Conservation (phyloP, 108 stramenopile genomes). For the Aurantiochytrium sp. region DNA sequence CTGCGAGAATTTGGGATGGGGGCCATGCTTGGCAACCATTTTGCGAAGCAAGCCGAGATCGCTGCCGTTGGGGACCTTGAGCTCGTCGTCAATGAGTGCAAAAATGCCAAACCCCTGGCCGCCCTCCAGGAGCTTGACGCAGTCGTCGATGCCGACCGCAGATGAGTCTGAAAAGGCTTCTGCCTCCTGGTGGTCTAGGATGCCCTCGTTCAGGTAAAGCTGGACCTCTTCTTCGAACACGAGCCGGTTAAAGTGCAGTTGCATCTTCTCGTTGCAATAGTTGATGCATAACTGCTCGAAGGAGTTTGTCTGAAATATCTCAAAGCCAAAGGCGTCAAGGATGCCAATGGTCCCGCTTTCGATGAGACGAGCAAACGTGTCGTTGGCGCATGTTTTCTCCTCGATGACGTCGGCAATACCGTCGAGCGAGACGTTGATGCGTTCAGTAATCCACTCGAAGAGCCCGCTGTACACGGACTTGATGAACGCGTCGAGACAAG, state of each 20-base stretch:
- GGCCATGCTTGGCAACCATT: neutral
- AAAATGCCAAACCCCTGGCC: neutral
- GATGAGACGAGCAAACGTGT: neutral
- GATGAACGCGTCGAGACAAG: neutral
- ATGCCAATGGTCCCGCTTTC: slow-evolving; percentile 25
- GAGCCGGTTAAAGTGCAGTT: slow-evolving; percentile 31
- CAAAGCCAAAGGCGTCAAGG: slow-evolving; percentile 39
- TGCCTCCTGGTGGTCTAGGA: neutral
- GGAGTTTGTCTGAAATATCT: slow-evolving; percentile 37
- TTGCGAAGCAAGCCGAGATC: neutral
- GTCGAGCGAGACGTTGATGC: neutral
- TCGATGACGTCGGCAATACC: neutral
- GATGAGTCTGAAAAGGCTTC: neutral
- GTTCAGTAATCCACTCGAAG: slow-evolving; percentile 16
- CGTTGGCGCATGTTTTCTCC: neutral
- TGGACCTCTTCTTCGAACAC: slow-evolving; percentile 30
- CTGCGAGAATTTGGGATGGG: neutral
- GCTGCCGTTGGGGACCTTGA: slow-evolving; percentile 19
- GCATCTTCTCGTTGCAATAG: slow-evolving; percentile 42
- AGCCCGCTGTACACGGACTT: neutral
- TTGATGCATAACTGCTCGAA: slow-evolving; percentile 43
- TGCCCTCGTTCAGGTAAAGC: neutral
- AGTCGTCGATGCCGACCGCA: neutral
- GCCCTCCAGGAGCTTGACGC: slow-evolving; percentile 21
- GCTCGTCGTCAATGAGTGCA: slow-evolving; percentile 25